phyloP scores from a whole-genome alignment of 2,329 filamentous ascomycete genomes.

The Verticillium alfalfae region DNA sequence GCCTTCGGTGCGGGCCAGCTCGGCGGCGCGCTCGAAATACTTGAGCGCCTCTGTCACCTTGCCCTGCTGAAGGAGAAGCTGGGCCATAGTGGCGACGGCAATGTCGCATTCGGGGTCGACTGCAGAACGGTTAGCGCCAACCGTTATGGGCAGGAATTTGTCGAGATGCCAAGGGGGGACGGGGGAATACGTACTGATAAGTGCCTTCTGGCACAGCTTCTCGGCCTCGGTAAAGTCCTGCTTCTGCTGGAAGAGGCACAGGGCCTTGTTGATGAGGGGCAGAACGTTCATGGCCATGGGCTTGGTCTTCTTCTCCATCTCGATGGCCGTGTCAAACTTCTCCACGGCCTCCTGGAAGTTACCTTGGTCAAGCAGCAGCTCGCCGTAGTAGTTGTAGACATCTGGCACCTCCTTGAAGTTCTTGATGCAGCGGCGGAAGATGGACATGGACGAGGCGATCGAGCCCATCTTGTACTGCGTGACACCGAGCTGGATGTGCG shows the following conservation, averaged over 20 bases:
- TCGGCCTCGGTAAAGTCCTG: slow-evolving; percentile 92
- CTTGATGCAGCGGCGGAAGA: slow-evolving; percentile 95
- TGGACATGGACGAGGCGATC: slow-evolving; percentile 96
- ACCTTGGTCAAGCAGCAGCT: slow-evolving; percentile 91
- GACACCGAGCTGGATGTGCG: slow-evolving; percentile 96
- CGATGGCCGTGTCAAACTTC: slow-evolving; percentile 97
- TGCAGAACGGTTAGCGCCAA: slow-evolving; percentile 35
- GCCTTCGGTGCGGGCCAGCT: slow-evolving; percentile 87
- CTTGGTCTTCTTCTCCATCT: slow-evolving; percentile 94
- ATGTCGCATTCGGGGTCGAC: slow-evolving; percentile 99
- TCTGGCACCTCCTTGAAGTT: slow-evolving; percentile 96
- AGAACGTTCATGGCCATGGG: slow-evolving; percentile 96
- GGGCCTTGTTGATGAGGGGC: slow-evolving; percentile 95
- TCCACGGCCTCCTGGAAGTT: slow-evolving; percentile 94
- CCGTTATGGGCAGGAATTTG: not conserved
- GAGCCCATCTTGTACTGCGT: slow-evolving; percentile 99
- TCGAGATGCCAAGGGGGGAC: slow-evolving; percentile 10
- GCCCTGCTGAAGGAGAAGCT: slow-evolving; percentile 93
- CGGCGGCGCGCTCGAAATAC: slow-evolving; percentile 95
- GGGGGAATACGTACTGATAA: slow-evolving; percentile 69
- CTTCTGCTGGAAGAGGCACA: slow-evolving; percentile 97
- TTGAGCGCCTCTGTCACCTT: slow-evolving; percentile 92
- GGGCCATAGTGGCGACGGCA: slow-evolving; percentile 96
- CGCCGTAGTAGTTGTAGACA: slow-evolving; percentile 99
- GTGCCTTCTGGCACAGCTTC: slow-evolving; percentile 92